Conservation (phyloP, 306 rosid species). For the Vachellia collinsii region DNA sequence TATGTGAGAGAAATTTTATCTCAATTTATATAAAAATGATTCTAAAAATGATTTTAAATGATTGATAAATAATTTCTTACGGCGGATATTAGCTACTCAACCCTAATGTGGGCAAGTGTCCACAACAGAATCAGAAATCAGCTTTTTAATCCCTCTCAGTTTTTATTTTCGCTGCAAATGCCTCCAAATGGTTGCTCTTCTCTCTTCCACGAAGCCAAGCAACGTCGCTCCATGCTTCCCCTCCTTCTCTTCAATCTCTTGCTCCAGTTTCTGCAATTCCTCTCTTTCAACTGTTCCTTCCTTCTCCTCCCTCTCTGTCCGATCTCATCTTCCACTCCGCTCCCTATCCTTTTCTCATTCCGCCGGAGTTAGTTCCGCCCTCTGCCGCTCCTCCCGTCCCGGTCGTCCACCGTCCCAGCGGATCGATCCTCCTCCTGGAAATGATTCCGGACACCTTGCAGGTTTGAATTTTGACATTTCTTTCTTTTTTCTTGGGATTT, state of each 20-base stretch:
- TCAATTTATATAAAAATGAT: no score
- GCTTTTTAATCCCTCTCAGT: no score
- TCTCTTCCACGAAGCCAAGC: not conserved
- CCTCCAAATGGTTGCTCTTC: conserved; percentile 23
- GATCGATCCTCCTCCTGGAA: conserved; percentile 17
- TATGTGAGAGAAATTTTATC: no score
- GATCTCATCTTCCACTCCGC: conserved; percentile 23
- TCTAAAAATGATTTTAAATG: no score
- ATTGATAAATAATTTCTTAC: no score
- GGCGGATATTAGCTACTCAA: no score
- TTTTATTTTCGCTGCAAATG: not conserved
- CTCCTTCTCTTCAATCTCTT: conserved; percentile 11
- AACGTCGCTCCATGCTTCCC: conserved; percentile 5
- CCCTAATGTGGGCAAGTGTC: not conserved
- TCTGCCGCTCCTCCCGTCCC: conserved; percentile 42
- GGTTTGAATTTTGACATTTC: not conserved
- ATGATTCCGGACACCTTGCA: not conserved
- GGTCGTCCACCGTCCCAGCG: conserved; percentile 46
- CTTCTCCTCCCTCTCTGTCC: conserved; percentile 18
- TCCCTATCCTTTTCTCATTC: conserved; percentile 19
- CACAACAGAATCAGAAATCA: not conserved
- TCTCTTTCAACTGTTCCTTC: not conserved
- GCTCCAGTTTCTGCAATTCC: conserved; percentile 12
- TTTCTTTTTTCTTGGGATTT: not conserved
- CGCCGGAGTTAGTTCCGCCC: not conserved